phyloP scores from a whole-genome alignment of 164 flowering plant species.

The Hamamelis virginiana region DNA sequence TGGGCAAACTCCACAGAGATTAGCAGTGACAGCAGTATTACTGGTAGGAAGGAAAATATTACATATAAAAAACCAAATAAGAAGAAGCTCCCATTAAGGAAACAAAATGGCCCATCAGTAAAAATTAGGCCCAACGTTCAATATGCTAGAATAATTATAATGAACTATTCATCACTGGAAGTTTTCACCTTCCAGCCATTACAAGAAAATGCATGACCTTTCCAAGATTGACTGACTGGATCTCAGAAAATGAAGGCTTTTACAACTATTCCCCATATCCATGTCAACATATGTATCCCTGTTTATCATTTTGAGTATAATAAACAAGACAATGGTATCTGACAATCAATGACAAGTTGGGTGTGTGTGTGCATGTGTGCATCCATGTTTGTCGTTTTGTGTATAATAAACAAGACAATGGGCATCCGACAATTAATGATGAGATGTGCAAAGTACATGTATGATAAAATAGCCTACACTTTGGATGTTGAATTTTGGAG shows the following conservation, averaged over 20 bases:
- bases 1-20: background rate
- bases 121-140: background rate
- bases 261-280: background rate
- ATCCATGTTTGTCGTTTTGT: background rate
- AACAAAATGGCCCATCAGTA: background rate
- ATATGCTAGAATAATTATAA: background rate
- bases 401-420: background rate
- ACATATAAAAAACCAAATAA: too few relatives aligned
- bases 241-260: background rate
- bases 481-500: too few relatives aligned
- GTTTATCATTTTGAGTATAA: background rate
- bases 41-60: too few relatives aligned
- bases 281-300: background rate
- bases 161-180: background rate
- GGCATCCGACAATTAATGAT: too few relatives aligned
- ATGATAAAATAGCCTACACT: too few relatives aligned
- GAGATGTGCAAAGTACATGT: too few relatives aligned
- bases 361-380: too few relatives aligned
- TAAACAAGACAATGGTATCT: too few relatives aligned
- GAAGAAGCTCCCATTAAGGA: background rate
- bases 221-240: background rate
- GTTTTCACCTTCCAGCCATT: background rate
- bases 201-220: background rate
- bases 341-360: too few relatives aligned
- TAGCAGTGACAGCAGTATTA: too few relatives aligned